Evolutionary conservation across 2,329 filamentous ascomycete species (phyloP).

Genomic region (Nigrospora oryzae): DNA sequence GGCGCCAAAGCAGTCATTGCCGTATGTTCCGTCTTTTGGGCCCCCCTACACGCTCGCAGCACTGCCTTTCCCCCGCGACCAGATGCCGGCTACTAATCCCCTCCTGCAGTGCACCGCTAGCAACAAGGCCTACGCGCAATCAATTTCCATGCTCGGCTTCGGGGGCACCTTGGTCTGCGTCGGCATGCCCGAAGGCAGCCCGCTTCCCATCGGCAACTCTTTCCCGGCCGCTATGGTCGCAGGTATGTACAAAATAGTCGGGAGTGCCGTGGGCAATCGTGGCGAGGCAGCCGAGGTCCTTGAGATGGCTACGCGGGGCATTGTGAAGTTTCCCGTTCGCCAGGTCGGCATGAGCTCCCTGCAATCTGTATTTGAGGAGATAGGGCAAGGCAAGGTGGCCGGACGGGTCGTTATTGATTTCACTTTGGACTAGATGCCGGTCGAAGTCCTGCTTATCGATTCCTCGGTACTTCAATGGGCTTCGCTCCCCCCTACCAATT

Average conservation of each 20-base stretch:
- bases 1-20: conserved; percentile 46
- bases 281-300: conserved; percentile 39
- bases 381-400: conserved; percentile 31
- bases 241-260: conserved; percentile 35
- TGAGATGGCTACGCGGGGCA: conserved; percentile 35
- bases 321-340: conserved; percentile 34
- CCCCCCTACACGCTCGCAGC: background rate
- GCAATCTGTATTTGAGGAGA: conserved; percentile 30
- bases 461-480: too few relatives aligned
- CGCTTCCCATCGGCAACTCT: conserved; percentile 32
- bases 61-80: background rate
- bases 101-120: conserved; percentile 42
- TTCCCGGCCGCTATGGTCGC: conserved; percentile 30
- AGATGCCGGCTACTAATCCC: background rate
- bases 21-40: background rate
- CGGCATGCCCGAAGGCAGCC: conserved; percentile 37
- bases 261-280: conserved; percentile 40
- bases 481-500: too few relatives aligned
- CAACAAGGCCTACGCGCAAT: conserved; percentile 41
- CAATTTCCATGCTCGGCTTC: conserved; percentile 35
- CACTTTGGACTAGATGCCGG: too few relatives aligned
- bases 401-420: conserved; percentile 39
- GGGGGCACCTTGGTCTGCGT: conserved; percentile 42
- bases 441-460: too few relatives aligned
- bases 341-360: conserved; percentile 37